A percentile compares a stretch with the other conserved stretches of the same genome.
Conservation (phyloP, 2,329 filamentous ascomycete genomes). For the Calonectria leucothoes region DNA sequence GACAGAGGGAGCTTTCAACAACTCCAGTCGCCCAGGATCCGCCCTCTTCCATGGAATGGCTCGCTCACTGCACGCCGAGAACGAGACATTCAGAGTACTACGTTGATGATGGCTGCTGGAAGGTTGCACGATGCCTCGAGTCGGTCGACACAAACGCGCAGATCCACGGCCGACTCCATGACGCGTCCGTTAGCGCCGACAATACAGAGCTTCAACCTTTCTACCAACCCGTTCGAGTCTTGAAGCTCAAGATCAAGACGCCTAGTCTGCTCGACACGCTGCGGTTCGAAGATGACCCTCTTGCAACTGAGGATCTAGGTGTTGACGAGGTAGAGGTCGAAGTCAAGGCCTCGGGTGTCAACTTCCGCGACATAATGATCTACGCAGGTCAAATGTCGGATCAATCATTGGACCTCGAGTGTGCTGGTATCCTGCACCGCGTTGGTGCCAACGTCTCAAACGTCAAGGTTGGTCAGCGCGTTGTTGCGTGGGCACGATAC, state of each 20-base stretch:
- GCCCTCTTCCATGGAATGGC: conserved; percentile 15
- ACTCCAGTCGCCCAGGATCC: not conserved
- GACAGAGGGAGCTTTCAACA: not conserved
- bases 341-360: conserved; percentile 16
- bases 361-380: conserved; percentile 26
- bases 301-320: not conserved
- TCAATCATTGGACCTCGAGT: conserved; percentile 12
- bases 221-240: not conserved
- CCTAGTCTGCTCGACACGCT: conserved; percentile 19
- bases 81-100: not conserved
- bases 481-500: conserved; percentile 3
- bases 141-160: not conserved
- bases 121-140: not conserved
- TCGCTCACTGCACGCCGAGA: not conserved
- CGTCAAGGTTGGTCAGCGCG: conserved; percentile 14
- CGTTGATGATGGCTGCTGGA: not conserved
- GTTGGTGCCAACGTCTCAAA: conserved; percentile 17
- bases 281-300: conserved; percentile 9
- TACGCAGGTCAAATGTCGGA: conserved; percentile 11
- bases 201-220: not conserved
- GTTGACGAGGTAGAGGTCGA: conserved; percentile 19
- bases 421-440: conserved; percentile 1
- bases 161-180: not conserved
- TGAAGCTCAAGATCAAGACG: conserved; percentile 8
- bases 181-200: not conserved